A percentile compares a stretch with the other conserved stretches of the same genome.
These are phyloP conservation scores for Penstemon newberryi DNA, from an alignment of 257 asterid species.

Conservation along the genomic window DNA sequence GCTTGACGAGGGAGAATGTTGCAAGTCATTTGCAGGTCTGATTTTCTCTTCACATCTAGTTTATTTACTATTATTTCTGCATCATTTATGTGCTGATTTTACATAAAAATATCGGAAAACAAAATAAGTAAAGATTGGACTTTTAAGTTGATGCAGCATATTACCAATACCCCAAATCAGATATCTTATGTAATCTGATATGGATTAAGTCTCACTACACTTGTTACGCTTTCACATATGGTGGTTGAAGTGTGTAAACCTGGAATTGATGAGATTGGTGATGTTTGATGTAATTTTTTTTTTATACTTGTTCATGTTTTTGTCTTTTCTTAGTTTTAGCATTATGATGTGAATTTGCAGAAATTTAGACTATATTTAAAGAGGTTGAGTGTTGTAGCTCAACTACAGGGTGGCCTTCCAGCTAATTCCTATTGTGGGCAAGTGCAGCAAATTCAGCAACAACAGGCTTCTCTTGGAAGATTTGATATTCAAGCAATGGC, in stretches of 20 bases:
- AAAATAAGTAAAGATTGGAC: too few relatives aligned
- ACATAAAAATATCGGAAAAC: too few relatives aligned
- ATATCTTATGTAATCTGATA: background rate
- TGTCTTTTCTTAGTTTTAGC: conserved; percentile 12
- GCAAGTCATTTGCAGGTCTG: conserved; percentile 92
- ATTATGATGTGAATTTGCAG: conserved; percentile 46
- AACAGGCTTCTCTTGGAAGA: conserved; percentile 53
- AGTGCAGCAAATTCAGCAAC: conserved; percentile 53
- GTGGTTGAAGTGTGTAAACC: background rate
- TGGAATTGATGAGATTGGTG: background rate
- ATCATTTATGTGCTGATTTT: too few relatives aligned
- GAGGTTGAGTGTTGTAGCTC: conserved; percentile 80
- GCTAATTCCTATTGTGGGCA: conserved; percentile 55
- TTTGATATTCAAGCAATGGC: conserved; percentile 69
- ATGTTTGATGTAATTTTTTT: background rate
- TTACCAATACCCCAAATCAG: too few relatives aligned
- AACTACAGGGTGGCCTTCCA: conserved; percentile 58
- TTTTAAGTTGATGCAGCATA: too few relatives aligned
- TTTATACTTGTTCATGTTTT: conserved; percentile 13
- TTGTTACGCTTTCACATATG: background rate
- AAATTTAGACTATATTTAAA: conserved; percentile 77
- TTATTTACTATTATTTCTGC: too few relatives aligned
- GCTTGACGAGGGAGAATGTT: conserved; percentile 80
- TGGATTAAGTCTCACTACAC: background rate
- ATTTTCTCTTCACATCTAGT: background rate